These are phyloP conservation scores for Zoysia matrella DNA, from an alignment of 202 grass and related monocot genomes.

Conservation along the genomic window DNA sequence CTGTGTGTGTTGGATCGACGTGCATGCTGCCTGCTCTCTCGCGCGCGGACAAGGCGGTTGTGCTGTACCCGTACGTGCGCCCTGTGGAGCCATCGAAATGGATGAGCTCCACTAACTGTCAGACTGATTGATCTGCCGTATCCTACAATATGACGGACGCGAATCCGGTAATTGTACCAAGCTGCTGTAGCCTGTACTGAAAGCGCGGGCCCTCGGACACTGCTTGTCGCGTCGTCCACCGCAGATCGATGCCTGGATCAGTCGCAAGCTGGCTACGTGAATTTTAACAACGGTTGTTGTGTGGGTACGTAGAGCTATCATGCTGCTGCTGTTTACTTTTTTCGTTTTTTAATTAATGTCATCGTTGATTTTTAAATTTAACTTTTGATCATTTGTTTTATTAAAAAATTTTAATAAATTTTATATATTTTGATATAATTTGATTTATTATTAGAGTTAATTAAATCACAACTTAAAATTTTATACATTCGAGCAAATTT, in stretches of 20 bases:
- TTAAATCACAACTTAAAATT: too few relatives aligned
- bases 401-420: too few relatives aligned
- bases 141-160: conserved; percentile 7
- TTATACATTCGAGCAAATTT: too few relatives aligned
- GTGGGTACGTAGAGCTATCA: too few relatives aligned
- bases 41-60: conserved; percentile 18
- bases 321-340: too few relatives aligned
- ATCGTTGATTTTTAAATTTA: too few relatives aligned
- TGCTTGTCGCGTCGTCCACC: background rate
- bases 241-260: background rate
- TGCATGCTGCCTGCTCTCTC: background rate
- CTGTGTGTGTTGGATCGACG: background rate
- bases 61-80: background rate
- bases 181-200: background rate
- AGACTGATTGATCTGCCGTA: conserved; percentile 16
- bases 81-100: conserved; percentile 44
- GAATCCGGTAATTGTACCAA: background rate
- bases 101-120: conserved; percentile 14
- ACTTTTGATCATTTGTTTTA: too few relatives aligned
- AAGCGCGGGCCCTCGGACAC: background rate
- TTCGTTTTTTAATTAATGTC: too few relatives aligned
- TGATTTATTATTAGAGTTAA: too few relatives aligned
- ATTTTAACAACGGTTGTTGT: too few relatives aligned
- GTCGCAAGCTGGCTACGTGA: too few relatives aligned
- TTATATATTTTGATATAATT: too few relatives aligned